Evolutionary conservation across 148 eudicot species (phyloP).

Genomic region (Persicaria tinctoria): DNA sequence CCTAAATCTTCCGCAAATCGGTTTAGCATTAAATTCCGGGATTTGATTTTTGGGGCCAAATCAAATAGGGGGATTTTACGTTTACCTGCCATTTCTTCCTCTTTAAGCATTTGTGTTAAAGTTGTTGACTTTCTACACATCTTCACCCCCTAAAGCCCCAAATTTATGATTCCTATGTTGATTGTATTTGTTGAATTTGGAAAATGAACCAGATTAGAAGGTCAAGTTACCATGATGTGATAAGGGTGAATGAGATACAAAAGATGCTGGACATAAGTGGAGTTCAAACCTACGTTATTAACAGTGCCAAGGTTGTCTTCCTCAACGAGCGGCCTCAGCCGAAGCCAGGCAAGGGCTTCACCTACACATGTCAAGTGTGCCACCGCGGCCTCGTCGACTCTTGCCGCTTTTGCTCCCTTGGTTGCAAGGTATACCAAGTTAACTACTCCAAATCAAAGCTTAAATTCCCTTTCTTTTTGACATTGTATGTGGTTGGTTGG

Average conservation of each 20-base stretch:
- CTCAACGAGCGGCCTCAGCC: constrained; percentile 87
- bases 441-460: background rate
- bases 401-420: constrained; percentile 89
- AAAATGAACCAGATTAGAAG: constrained; percentile 55
- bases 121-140: background rate
- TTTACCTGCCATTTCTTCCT: constrained; percentile 1
- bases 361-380: constrained; percentile 79
- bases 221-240: constrained; percentile 95
- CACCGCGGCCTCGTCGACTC: constrained; percentile 86
- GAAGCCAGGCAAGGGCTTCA: constrained; percentile 90
- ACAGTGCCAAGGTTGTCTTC: constrained; percentile 86
- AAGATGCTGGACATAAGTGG: constrained; percentile 66
- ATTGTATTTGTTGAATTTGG: background rate
- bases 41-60: background rate
- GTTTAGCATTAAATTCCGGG: background rate
- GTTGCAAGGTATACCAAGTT: constrained; percentile 62
- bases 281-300: constrained; percentile 83
- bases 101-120: constrained; percentile 3
- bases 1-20: background rate
- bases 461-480: background rate
- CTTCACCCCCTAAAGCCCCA: background rate
- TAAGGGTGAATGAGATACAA: constrained; percentile 74
- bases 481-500: background rate
- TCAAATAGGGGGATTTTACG: background rate
- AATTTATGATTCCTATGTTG: background rate